These are phyloP conservation scores for Aspergillus quadricinctus DNA, from an alignment of 2,329 filamentous ascomycete genomes.

Conservation along the genomic window DNA sequence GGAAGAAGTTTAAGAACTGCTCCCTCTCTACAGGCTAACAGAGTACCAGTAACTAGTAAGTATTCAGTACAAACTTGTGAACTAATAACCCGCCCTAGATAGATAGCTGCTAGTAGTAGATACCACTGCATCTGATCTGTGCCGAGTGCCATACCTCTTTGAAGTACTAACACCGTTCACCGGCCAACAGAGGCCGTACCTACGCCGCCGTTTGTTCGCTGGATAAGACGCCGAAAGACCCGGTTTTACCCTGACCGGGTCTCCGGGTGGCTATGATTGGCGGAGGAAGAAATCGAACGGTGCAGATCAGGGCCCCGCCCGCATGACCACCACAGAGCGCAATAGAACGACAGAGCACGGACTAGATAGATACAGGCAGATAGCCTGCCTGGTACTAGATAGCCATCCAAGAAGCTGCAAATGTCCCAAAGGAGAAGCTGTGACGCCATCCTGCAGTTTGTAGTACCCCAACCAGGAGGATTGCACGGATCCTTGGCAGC, in stretches of 20 bases:
- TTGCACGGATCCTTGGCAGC: not conserved
- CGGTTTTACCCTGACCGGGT: not conserved
- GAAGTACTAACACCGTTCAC: not conserved
- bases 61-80: no score
- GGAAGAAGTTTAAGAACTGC: no score
- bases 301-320: not conserved
- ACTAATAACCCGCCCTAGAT: no score
- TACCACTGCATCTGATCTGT: not conserved
- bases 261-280: not conserved
- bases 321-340: not conserved
- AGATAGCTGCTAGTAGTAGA: not conserved
- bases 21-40: no score
- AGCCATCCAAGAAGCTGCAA: constrained; percentile 9
- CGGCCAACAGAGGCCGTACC: not conserved
- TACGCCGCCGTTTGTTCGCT: not conserved
- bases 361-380: not conserved
- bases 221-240: not conserved
- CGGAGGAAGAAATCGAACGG: not conserved
- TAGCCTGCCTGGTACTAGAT: not conserved
- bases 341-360: not conserved
- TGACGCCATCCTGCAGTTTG: constrained; percentile 21
- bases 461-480: constrained; percentile 4
- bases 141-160: not conserved
- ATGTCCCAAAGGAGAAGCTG: constrained; percentile 17
- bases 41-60: no score